phyloP scores from a whole-genome alignment of 441 rosid species.

The Pelargonium myrrhifolium region DNA sequence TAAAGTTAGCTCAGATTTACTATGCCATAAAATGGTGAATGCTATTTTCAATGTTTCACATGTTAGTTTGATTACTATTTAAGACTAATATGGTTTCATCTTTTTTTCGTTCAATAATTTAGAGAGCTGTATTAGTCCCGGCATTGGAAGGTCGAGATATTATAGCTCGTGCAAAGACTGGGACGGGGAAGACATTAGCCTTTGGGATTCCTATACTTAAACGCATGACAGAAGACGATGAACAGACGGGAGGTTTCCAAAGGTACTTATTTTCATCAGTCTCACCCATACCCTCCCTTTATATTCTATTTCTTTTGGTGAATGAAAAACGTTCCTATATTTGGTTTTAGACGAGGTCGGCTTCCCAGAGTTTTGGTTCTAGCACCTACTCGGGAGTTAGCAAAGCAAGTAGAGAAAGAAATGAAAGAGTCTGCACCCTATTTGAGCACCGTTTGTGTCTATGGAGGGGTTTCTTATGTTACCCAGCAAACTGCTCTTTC shows the following conservation, averaged over 20 bases:
- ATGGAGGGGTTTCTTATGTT: constrained; percentile 92
- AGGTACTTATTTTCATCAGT: constrained; percentile 36
- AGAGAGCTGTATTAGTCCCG: constrained; percentile 90
- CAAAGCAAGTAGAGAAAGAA: constrained; percentile 95
- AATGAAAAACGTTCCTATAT: constrained; percentile 19
- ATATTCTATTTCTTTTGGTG: constrained; percentile 8
- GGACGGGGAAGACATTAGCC: constrained; percentile 97
- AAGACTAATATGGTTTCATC: not conserved
- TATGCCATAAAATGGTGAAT: not conserved
- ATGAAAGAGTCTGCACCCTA: constrained; percentile 84
- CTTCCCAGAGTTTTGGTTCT: constrained; percentile 74
- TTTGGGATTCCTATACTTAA: constrained; percentile 90
- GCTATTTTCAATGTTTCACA: not conserved
- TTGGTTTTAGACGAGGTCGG: constrained; percentile 48
- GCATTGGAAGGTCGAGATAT: constrained; percentile 84
- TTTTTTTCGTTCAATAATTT: constrained; percentile 1
- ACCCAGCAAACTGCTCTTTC: constrained; percentile 73
- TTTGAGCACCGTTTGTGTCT: constrained; percentile 78
- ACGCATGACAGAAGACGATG: constrained; percentile 57
- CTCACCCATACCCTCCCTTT: not conserved
- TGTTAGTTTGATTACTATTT: not conserved
- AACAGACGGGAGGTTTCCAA: constrained; percentile 24
- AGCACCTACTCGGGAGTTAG: constrained; percentile 87
- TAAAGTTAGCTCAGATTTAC: not conserved
- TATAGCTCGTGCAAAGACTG: constrained; percentile 98